Percentiles rank a stretch among this genome's conserved stretches.
Conservation (phyloP, 2,329 filamentous ascomycete species). For the Sporothrix globosa region DNA sequence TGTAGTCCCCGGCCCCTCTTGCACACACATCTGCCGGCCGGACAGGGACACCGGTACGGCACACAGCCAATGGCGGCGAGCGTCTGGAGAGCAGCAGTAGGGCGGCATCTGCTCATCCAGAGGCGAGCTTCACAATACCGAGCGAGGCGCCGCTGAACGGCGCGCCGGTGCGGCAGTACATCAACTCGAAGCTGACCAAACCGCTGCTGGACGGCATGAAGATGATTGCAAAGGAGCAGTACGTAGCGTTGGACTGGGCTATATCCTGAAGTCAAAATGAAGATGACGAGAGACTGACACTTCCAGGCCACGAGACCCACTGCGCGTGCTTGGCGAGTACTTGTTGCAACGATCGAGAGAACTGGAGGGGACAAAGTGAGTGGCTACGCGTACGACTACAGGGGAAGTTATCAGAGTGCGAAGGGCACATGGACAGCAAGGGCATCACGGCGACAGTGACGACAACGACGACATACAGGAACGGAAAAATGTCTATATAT, state of each 20-base stretch:
- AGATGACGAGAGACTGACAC: not conserved
- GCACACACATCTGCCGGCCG: slow-evolving; percentile 41
- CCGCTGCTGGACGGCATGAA: slow-evolving; percentile 76
- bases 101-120: slow-evolving; percentile 60
- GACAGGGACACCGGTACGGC: slow-evolving; percentile 54
- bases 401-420: too few species aligned
- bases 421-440: not conserved
- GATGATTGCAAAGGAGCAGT: slow-evolving; percentile 70
- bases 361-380: slow-evolving; percentile 50
- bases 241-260: slow-evolving; percentile 43
- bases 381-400: too few species aligned
- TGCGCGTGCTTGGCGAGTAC: slow-evolving; percentile 71
- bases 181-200: slow-evolving; percentile 71
- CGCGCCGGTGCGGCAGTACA: slow-evolving; percentile 69
- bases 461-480: not conserved
- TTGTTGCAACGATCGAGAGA: slow-evolving; percentile 70
- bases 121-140: slow-evolving; percentile 58
- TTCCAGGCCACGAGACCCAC: slow-evolving; percentile 65
- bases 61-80: slow-evolving; percentile 38
- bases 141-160: slow-evolving; percentile 65
- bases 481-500: too few species aligned
- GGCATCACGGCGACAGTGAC: not conserved
- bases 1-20: slow-evolving; percentile 24
- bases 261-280: too few species aligned
- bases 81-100: slow-evolving; percentile 49